phyloP scores from a whole-genome alignment of 1,284 basidiomycete species.

The Ustilago hordei region DNA sequence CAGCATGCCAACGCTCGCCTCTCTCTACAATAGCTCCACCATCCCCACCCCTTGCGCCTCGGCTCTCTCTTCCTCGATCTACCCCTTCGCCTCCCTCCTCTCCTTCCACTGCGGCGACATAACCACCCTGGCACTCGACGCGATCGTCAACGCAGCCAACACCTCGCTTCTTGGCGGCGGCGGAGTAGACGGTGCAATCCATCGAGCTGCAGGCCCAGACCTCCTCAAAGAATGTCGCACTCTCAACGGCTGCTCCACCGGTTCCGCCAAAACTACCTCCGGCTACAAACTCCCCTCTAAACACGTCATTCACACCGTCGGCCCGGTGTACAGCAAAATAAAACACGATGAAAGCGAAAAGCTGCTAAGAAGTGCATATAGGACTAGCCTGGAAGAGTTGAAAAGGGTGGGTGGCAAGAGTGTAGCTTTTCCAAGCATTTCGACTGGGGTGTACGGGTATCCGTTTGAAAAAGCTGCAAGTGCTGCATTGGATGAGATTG shows the following conservation, averaged over 20 bases:
- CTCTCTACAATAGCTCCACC: constrained; percentile 22
- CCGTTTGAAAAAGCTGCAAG: constrained; percentile 57
- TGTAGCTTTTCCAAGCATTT: constrained; percentile 65
- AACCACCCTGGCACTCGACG: constrained; percentile 51
- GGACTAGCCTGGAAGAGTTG: constrained; percentile 48
- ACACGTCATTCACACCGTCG: constrained; percentile 89
- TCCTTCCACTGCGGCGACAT: constrained; percentile 35
- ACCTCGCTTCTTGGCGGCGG: constrained; percentile 61
- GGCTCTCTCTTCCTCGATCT: constrained; percentile 20
- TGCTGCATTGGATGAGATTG: constrained; percentile 54
- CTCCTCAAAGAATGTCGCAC: constrained; percentile 79
- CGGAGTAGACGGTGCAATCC: constrained; percentile 84
- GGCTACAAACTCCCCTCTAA: constrained; percentile 73
- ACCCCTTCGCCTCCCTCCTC: constrained; percentile 26
- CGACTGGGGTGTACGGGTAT: constrained; percentile 67
- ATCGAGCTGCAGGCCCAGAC: constrained; percentile 81
- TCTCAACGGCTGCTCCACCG: constrained; percentile 78
- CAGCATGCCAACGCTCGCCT: constrained; percentile 31
- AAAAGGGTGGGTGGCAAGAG: constrained; percentile 27
- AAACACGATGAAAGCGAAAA: constrained; percentile 12
- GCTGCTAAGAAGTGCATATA: constrained; percentile 71
- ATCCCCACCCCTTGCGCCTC: constrained; percentile 12
- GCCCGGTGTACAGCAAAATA: constrained; percentile 77
- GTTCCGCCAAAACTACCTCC: constrained; percentile 82
- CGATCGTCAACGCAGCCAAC: constrained; percentile 67